Percentiles rank a stretch among this genome's conserved stretches.
Conservation (phyloP, 1,284 basidiomycete genomes). For the Marasmius tenuissimus region DNA sequence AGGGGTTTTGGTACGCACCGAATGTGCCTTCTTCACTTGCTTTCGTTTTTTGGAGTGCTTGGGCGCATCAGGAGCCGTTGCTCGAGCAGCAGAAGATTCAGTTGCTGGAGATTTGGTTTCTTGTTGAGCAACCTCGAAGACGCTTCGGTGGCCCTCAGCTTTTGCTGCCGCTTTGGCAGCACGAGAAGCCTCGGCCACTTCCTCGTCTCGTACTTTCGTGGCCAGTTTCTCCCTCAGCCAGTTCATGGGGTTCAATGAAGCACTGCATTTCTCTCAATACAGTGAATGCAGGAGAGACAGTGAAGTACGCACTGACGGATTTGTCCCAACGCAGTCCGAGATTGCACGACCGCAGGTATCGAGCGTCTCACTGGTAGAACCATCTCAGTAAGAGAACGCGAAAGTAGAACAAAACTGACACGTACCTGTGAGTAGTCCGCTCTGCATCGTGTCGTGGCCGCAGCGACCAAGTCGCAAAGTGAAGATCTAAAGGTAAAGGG, state of each 20-base stretch:
- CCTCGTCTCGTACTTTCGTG: constrained; percentile 46
- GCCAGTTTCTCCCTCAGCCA: constrained; percentile 65
- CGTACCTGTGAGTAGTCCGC: constrained; percentile 21
- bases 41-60: constrained; percentile 14
- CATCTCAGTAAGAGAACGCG: neutral
- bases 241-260: constrained; percentile 50
- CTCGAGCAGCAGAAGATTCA: constrained; percentile 16
- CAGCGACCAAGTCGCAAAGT: neutral
- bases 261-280: constrained; percentile 32
- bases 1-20: constrained; percentile 23
- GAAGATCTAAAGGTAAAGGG: neutral
- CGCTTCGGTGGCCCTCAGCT: constrained; percentile 50
- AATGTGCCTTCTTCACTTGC: constrained; percentile 27
- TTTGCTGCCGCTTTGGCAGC: constrained; percentile 53
- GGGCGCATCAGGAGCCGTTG: constrained; percentile 25
- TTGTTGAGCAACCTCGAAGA: constrained; percentile 51
- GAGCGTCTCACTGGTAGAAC: constrained; percentile 7
- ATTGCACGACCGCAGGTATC: constrained; percentile 1
- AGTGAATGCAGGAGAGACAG: neutral
- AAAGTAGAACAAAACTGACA: neutral
- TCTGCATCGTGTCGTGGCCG: constrained; percentile 21
- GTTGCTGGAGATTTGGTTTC: constrained; percentile 11
- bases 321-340: constrained; percentile 4
- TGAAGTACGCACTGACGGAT: constrained; percentile 37
- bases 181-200: constrained; percentile 46